Evolutionary conservation across 352 stramenopile species (phyloP), one percentile per base, ranked within the genome.

Genomic region (Blastocystis sp.): DNA sequence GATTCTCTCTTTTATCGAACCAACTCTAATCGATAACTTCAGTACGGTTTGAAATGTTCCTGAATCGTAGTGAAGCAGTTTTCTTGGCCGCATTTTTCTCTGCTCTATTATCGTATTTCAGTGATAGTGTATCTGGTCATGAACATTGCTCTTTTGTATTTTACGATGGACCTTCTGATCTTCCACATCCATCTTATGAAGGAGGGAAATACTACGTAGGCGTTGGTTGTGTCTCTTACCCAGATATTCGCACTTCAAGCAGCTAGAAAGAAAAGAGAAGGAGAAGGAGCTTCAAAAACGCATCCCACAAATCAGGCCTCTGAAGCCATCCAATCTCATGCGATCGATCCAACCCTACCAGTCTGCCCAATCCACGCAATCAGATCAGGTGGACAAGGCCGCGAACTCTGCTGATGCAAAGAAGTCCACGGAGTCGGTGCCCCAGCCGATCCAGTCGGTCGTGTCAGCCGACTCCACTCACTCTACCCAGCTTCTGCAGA

Each of bases 221-320:
- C 47, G 2, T 34, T 50, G 30, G 3, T 20, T 45, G 24, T 24
- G 3, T 43, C 53, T 53, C n/a, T 4, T n/a, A 24, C 30, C 6
- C 20, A 81, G 70, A 39, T 85, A 85, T 24, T 47, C 73, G 9
- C 73, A 85, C 41, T 85, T 85, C 53, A 56, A 47, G n/a, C 34
- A 85, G 6, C 13, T 85, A 6, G 73, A 85, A 6, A 16, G 30
- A 20, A 45, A 66, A 11, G n/a, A 65, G 47, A 85, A 24, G 53
- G 16, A 85, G 55, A 50, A 65, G 54, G 26, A 39, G 39, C 16
- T 34, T 6, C 30, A 30, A 8, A 11, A 16, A 20, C 20, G 8
- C 70, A 8, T 53, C 43, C 13, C 34, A 62, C 39, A 20, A 30
- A 39, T 26, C 73, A 68, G 18, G 11, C 24, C 73, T 78, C 39